Evolutionary conservation across 2,329 filamentous ascomycete species (phyloP).

Genomic region (Zymoseptoria pseudotritici): DNA sequence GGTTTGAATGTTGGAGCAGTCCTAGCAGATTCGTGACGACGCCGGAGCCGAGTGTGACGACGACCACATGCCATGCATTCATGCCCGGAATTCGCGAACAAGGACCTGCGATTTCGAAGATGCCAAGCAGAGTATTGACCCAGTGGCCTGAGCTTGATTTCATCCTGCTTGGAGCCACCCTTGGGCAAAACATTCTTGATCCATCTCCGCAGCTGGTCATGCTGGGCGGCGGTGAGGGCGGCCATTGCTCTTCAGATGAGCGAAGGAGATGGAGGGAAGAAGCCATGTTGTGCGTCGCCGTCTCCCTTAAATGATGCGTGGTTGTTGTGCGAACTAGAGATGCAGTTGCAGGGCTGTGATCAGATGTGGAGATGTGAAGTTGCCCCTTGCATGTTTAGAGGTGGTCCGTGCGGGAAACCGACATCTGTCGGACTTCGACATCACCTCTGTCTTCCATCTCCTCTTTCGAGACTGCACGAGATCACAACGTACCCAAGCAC

Average conservation of each 20-base stretch:
- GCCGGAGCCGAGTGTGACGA: slow-evolving; percentile 5
- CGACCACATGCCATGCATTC: slow-evolving; percentile 2
- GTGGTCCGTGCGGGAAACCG: too few relatives aligned
- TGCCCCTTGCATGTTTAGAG: too few relatives aligned
- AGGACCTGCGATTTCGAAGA: background rate
- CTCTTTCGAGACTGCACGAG: too few relatives aligned
- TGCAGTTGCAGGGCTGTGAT: background rate
- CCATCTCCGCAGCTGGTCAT: background rate
- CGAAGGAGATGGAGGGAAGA: too few relatives aligned
- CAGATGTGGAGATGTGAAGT: background rate
- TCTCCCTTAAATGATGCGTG: background rate
- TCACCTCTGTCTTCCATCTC: too few relatives aligned
- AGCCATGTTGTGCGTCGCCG: background rate
- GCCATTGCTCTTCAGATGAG: background rate
- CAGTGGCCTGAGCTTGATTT: background rate
- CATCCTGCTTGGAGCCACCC: background rate
- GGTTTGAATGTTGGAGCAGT: background rate
- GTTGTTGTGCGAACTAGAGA: background rate
- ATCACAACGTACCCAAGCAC: background rate
- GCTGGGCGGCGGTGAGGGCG: background rate
- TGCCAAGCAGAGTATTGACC: slow-evolving; percentile 4
- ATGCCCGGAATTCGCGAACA: slow-evolving; percentile 8
- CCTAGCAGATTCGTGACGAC: background rate
- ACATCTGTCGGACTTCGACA: too few relatives aligned
- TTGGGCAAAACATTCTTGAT: background rate